Evolutionary conservation across 768 basidiomycete species (phyloP).

Genomic region (Cyathus striatus): DNA sequence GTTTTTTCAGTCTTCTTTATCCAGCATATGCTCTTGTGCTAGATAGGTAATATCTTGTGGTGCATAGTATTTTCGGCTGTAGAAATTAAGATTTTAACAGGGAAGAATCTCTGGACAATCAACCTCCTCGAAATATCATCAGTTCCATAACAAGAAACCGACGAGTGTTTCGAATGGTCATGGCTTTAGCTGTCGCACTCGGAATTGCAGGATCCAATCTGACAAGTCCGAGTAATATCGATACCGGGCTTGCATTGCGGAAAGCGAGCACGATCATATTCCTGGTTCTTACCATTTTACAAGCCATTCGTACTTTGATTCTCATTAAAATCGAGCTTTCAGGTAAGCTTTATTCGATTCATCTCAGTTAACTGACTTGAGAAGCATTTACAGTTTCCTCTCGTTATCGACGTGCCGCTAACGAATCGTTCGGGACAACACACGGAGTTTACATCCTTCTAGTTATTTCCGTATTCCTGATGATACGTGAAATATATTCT

Average conservation of each 20-base stretch:
- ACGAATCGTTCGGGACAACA: constrained; percentile 16
- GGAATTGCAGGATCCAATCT: constrained; percentile 24
- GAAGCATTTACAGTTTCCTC: too few relatives aligned
- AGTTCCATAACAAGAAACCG: constrained; percentile 21
- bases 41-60: constrained; percentile 39
- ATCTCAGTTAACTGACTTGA: too few relatives aligned
- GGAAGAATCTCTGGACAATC: too few relatives aligned
- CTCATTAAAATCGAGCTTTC: constrained; percentile 14
- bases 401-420: too few relatives aligned
- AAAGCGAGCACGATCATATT: constrained; percentile 29
- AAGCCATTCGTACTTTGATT: constrained; percentile 22
- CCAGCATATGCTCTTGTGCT: constrained; percentile 35
- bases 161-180: constrained; percentile 20
- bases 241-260: constrained; percentile 16
- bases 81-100: too few relatives aligned
- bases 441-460: constrained; percentile 24
- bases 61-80: too few relatives aligned
- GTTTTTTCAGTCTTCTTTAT: constrained; percentile 38
- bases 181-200: constrained; percentile 23
- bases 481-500: constrained; percentile 31
- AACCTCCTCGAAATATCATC: constrained; percentile 7
- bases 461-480: constrained; percentile 27
- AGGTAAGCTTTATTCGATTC: constrained; percentile 9
- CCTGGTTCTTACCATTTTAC: constrained; percentile 26
- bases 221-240: constrained; percentile 6